phyloP scores from a whole-genome alignment of 176 grass and related monocot species.

The Pharus latifolius region DNA sequence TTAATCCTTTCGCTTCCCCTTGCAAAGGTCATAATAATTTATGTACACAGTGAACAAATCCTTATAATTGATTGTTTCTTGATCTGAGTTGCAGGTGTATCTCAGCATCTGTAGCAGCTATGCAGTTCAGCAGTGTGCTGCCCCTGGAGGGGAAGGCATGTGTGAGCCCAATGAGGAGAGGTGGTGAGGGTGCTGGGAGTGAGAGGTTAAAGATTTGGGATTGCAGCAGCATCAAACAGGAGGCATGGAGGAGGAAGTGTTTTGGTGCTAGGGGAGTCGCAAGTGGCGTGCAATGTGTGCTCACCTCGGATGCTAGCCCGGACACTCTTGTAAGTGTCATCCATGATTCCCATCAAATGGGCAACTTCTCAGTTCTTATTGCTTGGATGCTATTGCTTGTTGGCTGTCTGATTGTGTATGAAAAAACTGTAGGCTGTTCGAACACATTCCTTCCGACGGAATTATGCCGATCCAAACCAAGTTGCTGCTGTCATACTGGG shows the following conservation, averaged over 20 bases:
- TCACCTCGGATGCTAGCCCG: slow-evolving; percentile 39
- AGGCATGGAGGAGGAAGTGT: slow-evolving; percentile 23
- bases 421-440: slow-evolving; percentile 36
- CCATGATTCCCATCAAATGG: neutral
- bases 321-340: slow-evolving; percentile 37
- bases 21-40: no score
- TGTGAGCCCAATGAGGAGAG: slow-evolving; percentile 28
- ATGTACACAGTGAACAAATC: neutral
- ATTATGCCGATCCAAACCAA: slow-evolving; percentile 64
- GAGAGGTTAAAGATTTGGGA: slow-evolving; percentile 27
- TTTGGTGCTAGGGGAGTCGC: slow-evolving; percentile 5
- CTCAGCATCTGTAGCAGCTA: no score
- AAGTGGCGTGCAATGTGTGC: slow-evolving; percentile 23
- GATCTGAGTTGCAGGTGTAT: slow-evolving; percentile 10
- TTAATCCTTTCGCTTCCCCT: neutral
- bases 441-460: slow-evolving; percentile 40
- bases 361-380: neutral
- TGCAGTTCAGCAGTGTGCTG: slow-evolving; percentile 53
- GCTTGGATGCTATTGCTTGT: neutral
- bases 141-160: slow-evolving; percentile 49
- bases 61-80: neutral
- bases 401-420: neutral
- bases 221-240: slow-evolving; percentile 23
- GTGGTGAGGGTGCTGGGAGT: neutral
- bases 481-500: slow-evolving; percentile 78